A percentile compares a stretch with the other conserved stretches of the same genome.
phyloP scores from a whole-genome alignment of 371 early-diverging fungal genomes.

The Mortierella sp. region DNA sequence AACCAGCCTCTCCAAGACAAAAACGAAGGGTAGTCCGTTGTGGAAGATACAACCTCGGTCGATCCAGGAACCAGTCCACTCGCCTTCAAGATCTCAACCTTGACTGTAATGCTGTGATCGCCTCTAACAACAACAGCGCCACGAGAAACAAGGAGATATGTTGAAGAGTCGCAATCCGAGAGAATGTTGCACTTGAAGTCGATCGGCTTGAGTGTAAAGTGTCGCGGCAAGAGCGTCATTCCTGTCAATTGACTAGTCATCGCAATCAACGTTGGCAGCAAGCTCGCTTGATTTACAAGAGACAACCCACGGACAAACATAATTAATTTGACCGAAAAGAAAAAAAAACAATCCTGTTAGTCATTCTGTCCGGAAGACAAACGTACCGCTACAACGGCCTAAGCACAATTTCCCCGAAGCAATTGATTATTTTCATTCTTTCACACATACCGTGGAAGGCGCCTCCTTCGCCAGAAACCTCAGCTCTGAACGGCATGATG shows the following conservation, averaged over 20 bases:
- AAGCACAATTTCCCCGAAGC: not conserved
- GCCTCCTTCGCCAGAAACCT: constrained; percentile 55
- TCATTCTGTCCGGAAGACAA: not conserved
- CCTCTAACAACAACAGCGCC: constrained; percentile 54
- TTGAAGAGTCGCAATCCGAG: constrained; percentile 51
- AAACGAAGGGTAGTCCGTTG: constrained; percentile 11
- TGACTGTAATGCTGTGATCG: constrained; percentile 56
- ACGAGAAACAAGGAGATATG: constrained; percentile 41
- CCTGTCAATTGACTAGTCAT: constrained; percentile 55
- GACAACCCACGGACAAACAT: not conserved
- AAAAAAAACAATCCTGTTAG: not conserved
- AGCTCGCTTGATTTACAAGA: constrained; percentile 31
- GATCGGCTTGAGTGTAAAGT: constrained; percentile 56
- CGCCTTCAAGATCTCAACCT: constrained; percentile 51
- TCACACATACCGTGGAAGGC: constrained; percentile 40
- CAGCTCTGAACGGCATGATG: constrained; percentile 52
- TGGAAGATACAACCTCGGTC: constrained; percentile 21
- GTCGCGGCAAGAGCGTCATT: constrained; percentile 48
- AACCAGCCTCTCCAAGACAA: constrained; percentile 44
- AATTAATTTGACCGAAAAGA: not conserved
- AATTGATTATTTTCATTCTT: not conserved
- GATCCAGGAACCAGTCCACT: constrained; percentile 44
- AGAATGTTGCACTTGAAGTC: constrained; percentile 59
- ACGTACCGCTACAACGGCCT: no score
- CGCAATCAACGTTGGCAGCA: constrained; percentile 51